Evolutionary conservation across 306 rosid genomes (phyloP), one percentile per base, ranked within the genome.

Genomic region (Cucurbita argyrosperma): DNA sequence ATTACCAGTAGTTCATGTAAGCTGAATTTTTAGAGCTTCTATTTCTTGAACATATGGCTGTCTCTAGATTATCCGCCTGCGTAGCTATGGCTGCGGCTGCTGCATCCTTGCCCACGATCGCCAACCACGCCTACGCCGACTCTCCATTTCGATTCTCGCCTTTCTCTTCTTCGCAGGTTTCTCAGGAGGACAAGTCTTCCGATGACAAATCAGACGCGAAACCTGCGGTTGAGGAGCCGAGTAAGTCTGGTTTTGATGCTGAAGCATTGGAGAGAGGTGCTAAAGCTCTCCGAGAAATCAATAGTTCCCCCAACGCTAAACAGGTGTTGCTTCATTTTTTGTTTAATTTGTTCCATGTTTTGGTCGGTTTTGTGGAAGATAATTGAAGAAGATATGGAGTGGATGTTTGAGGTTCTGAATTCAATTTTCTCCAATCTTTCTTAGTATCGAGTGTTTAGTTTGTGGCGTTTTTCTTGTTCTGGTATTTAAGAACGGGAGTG

Each of bases 261-360:
- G 96, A 89, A 68, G 76, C 91, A 40, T 81, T 91, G 64, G 99
- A 95, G 78, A 83, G 91, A 87, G 99, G 87, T 26, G 99, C 97
- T 38, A 89, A 87, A 78, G 96, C 99, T 80, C 89, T 89, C 61
- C 87, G 96, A 14, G 84, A 87, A 82, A 95, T 95, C 82, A 95
- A 91, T 54, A 81, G 74, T 63, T 89, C 96, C 66, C 67, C 87
- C 30, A 42, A 81, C 46, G 56, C 91, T 39, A 91, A 90, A 80
- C 85, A 87, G 97, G 97, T 92, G 23, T 6, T 11, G 18, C 11
- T 42, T 42, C 23, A 5, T 37, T 37, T 19, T 42, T 42, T 26
- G 5, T 37, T 37, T 19, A 23, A 13, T 65, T 58, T 68, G 75
- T 58, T 54, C 18, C 77, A 39, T 62, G 37, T 49, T 55, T 1